Evolutionary conservation across 2,329 filamentous ascomycete genomes (phyloP).

Genomic region (Fusarium ambrosium): DNA sequence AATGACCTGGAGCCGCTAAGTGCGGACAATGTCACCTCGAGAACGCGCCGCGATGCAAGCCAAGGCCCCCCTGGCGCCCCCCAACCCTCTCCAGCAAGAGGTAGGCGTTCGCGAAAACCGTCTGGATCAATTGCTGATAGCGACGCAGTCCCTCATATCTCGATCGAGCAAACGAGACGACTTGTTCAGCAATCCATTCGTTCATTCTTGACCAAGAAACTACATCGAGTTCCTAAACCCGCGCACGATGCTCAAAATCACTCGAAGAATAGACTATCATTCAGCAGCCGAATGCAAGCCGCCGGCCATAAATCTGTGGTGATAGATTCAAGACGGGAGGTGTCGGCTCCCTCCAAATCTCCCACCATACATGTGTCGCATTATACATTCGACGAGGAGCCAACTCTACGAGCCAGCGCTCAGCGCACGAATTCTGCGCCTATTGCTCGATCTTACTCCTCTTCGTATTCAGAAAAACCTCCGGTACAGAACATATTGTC

Average conservation of each 20-base stretch:
- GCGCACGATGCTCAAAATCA: constrained; percentile 28
- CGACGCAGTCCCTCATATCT: constrained; percentile 49
- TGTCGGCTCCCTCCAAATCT: constrained; percentile 16
- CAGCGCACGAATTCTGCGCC: constrained; percentile 39
- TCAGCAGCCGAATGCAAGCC: constrained; percentile 38
- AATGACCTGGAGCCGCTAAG: constrained; percentile 73
- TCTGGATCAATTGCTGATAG: constrained; percentile 19
- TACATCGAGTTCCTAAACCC: constrained; percentile 34
- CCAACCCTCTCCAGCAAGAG: constrained; percentile 27
- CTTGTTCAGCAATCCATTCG: constrained; percentile 52
- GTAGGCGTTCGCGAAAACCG: constrained; percentile 18
- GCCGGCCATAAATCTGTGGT: constrained; percentile 17
- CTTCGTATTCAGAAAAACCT: constrained; percentile 59
- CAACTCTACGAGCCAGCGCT: constrained; percentile 53
- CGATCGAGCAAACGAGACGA: constrained; percentile 51
- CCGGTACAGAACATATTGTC: constrained; percentile 35
- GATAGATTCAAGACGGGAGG: constrained; percentile 16
- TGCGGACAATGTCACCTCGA: constrained; percentile 35
- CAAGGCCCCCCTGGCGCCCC: constrained; percentile 23
- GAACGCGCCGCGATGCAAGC: constrained; percentile 41
- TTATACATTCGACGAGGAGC: constrained; percentile 56
- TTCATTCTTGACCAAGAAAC: constrained; percentile 48
- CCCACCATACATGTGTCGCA: constrained; percentile 42
- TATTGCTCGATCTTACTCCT: constrained; percentile 58
- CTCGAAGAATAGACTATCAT: constrained; percentile 34